Base-by-base conservation (phyloP, 2,329 filamentous ascomycete genomes). In the Tolypocladium tropicale region DNA sequence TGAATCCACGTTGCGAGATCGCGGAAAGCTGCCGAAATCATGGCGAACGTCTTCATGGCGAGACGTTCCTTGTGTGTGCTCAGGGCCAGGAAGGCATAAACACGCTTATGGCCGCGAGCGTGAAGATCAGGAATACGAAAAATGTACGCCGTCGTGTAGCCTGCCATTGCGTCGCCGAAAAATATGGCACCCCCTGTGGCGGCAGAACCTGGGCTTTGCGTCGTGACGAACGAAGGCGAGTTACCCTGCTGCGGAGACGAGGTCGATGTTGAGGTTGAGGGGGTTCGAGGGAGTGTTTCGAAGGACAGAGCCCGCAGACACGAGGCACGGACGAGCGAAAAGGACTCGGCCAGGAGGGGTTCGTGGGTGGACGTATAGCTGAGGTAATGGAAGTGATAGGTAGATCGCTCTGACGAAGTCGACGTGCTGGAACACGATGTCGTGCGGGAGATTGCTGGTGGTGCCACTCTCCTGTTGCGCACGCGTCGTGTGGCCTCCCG, bases 351-450 rank as follows among this genome's bases (percentile, higher is more conserved):
- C 1, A 79, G 72, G 4, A 83, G 73, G 3, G 84, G 83, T 59
- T 86, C 84, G 65, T 86, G 83, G 5, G 83, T 85, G 1, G 84
- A 87, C 5, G 83, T 86, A 65, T 86, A 88, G 64, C 86, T 81
- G 53, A 87, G 73, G 62, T 81, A 86, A 64, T 88, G 84, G 6
- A 80, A 80, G 62, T 88, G 84, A 46, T 77, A 76, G 34, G 74
- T 70, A 34, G 74, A 64, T 58, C 65, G 63, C 54, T 73, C 73
- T 16, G 74, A 73, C n/a, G 72, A 70, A 6, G 78, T 82, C 51
- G 78, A 81, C 25, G 71, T 71, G 65, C 78, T 82, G 4, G 79
- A 82, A 50, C 76, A 76, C 1, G 80, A 82, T 2, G 76, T 74
- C n/a, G 70, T 71, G 43, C 72, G 66, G 11, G 73, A 74, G 55